phyloP scores from a whole-genome alignment of 495 filamentous ascomycete species.

The Trichoderma orchidacearum region DNA sequence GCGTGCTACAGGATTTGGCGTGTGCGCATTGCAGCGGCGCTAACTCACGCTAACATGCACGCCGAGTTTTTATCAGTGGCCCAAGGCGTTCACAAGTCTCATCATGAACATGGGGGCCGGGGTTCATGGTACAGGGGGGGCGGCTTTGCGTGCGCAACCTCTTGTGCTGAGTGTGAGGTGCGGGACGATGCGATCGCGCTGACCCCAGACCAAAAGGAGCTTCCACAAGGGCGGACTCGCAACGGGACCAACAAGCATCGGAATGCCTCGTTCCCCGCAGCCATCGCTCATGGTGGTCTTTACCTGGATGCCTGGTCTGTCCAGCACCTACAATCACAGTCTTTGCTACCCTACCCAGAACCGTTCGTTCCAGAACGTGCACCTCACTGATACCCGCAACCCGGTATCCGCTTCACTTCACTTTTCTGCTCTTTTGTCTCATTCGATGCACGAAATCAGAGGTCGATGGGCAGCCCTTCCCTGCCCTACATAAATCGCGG shows the following conservation, averaged over 20 bases:
- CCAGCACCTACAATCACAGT: background rate
- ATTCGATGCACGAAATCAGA: background rate
- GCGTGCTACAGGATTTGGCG: background rate
- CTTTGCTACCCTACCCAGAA: background rate
- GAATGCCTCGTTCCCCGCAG: background rate
- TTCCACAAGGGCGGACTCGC: background rate
- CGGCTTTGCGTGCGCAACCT: background rate
- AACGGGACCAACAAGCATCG: background rate
- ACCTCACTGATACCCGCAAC: background rate
- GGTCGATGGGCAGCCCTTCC: background rate
- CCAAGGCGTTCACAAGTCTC: background rate
- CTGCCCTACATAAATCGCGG: no score
- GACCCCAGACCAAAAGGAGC: background rate
- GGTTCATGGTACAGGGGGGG: background rate
- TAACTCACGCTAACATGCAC: background rate
- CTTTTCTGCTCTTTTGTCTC: background rate
- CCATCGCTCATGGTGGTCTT: background rate
- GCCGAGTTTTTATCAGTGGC: background rate
- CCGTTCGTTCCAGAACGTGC: background rate
- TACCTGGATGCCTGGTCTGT: background rate
- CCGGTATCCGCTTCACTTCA: background rate
- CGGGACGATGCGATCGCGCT: background rate
- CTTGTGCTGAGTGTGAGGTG: background rate
- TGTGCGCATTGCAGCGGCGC: background rate
- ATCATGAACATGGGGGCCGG: background rate